A percentile compares a stretch with the other conserved stretches of the same genome.
phyloP scores from a whole-genome alignment of 1,284 basidiomycete species.

The Tilletia horrida region DNA sequence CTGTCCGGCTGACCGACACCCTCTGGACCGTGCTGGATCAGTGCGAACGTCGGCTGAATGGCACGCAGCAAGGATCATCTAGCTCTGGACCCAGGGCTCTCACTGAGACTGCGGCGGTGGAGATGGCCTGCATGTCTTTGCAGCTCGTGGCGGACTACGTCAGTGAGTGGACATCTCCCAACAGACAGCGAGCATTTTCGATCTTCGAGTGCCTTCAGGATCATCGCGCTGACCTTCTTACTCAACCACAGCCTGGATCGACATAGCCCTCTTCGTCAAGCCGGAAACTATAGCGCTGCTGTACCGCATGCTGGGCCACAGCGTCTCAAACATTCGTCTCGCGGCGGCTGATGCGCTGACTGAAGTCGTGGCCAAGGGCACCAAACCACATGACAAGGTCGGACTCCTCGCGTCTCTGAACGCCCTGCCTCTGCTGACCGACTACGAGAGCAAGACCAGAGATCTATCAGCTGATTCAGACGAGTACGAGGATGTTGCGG shows the following conservation, averaged over 20 bases:
- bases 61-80: neutral
- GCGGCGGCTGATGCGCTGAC: constrained; percentile 76
- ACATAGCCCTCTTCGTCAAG: constrained; percentile 91
- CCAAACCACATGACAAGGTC: constrained; percentile 87
- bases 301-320: constrained; percentile 72
- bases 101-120: constrained; percentile 63
- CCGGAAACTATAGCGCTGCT: constrained; percentile 81
- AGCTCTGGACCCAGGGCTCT: constrained; percentile 22
- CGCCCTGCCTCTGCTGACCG: constrained; percentile 25
- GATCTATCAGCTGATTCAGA: constrained; percentile 48
- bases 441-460: constrained; percentile 12
- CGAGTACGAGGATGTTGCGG: constrained; percentile 67
- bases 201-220: neutral
- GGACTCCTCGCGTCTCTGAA: constrained; percentile 86
- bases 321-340: constrained; percentile 68
- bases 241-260: constrained; percentile 71
- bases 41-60: constrained; percentile 49
- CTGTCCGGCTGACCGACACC: constrained; percentile 78
- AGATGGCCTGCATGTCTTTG: constrained; percentile 82
- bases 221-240: constrained; percentile 12
- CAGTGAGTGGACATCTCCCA: constrained; percentile 63
- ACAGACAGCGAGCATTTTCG: neutral
- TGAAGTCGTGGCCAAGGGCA: constrained; percentile 82
- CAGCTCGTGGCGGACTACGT: constrained; percentile 89
- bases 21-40: constrained; percentile 79